Percentiles rank a stretch among this genome's conserved stretches.
Evolutionary conservation across 2,329 filamentous ascomycete species (phyloP).

Genomic region (Xenoacremonium recifei): DNA sequence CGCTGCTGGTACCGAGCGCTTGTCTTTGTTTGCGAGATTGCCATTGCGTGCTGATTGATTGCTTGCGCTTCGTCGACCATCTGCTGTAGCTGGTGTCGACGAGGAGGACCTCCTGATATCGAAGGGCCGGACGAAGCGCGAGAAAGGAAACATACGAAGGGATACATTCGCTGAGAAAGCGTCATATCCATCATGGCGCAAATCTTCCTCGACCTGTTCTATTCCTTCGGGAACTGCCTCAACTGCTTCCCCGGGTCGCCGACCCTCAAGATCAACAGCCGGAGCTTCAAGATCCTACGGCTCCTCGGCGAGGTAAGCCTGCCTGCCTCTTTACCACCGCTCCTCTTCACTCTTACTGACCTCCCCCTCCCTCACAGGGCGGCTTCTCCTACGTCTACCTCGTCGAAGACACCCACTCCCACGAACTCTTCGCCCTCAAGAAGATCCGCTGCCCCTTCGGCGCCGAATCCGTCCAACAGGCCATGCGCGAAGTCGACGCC

Average conservation of each 20-base stretch:
- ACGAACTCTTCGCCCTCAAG: slow-evolving; percentile 89
- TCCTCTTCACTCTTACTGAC: not conserved
- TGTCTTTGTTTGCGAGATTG: too few relatives aligned
- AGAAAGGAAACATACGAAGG: slow-evolving; percentile 1
- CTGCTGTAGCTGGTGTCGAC: too few relatives aligned
- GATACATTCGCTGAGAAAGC: not conserved
- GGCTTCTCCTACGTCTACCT: slow-evolving; percentile 99
- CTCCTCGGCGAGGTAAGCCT: slow-evolving; percentile 84
- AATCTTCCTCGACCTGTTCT: slow-evolving; percentile 83
- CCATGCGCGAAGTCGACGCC: slow-evolving; percentile 95
- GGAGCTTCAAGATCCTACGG: slow-evolving; percentile 93
- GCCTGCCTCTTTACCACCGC: not conserved
- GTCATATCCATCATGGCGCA: slow-evolving; percentile 76
- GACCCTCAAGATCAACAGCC: slow-evolving; percentile 90
- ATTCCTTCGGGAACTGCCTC: slow-evolving; percentile 91
- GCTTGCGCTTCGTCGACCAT: too few relatives aligned
- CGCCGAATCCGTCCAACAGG: slow-evolving; percentile 90
- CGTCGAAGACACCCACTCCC: slow-evolving; percentile 83
- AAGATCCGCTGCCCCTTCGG: slow-evolving; percentile 99
- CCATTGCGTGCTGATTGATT: too few relatives aligned
- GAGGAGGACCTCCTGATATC: too few relatives aligned
- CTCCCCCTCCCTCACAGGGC: slow-evolving; percentile 53
- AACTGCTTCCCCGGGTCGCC: slow-evolving; percentile 95
- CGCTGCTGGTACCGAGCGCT: too few relatives aligned
- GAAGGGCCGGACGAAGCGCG: too few relatives aligned